Evolutionary conservation across 345 rosid genomes (phyloP).

Genomic region (Eucalyptus sp.): DNA sequence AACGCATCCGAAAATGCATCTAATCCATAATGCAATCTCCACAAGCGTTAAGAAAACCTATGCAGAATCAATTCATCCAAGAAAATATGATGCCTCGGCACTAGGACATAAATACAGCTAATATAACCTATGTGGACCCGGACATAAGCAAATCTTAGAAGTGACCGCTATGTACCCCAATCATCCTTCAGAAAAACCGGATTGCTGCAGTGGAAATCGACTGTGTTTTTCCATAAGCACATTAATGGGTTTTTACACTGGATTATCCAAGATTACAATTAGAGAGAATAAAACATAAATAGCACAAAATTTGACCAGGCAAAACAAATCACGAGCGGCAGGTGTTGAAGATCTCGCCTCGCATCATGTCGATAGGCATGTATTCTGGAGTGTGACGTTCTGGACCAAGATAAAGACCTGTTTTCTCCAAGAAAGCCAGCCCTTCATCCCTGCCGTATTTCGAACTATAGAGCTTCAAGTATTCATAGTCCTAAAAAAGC

Average conservation of each 20-base stretch:
- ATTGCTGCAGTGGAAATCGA: accelerated
- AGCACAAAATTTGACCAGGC: background rate
- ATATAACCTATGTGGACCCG: background rate
- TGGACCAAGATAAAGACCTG: constrained; percentile 75
- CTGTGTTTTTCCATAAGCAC: background rate
- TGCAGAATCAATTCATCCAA: background rate
- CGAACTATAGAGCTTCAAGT: constrained; percentile 62
- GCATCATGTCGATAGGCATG: constrained; percentile 70
- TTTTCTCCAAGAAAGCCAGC: constrained; percentile 63
- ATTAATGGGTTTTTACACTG: background rate
- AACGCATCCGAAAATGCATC: background rate
- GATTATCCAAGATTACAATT: background rate
- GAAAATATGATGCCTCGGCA: background rate
- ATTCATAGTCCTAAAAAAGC: constrained; percentile 52
- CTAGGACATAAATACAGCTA: background rate
- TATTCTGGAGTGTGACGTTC: constrained; percentile 86
- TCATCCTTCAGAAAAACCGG: background rate
- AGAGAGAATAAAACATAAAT: background rate
- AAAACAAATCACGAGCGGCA: constrained; percentile 18
- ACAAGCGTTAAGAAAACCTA: background rate
- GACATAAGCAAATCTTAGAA: background rate
- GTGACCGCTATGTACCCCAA: background rate
- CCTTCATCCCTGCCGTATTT: constrained; percentile 72
- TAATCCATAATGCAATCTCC: background rate
- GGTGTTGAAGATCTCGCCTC: constrained; percentile 71